Conservation (phyloP, 2,329 filamentous ascomycete species). For the Xylaria sp. region DNA sequence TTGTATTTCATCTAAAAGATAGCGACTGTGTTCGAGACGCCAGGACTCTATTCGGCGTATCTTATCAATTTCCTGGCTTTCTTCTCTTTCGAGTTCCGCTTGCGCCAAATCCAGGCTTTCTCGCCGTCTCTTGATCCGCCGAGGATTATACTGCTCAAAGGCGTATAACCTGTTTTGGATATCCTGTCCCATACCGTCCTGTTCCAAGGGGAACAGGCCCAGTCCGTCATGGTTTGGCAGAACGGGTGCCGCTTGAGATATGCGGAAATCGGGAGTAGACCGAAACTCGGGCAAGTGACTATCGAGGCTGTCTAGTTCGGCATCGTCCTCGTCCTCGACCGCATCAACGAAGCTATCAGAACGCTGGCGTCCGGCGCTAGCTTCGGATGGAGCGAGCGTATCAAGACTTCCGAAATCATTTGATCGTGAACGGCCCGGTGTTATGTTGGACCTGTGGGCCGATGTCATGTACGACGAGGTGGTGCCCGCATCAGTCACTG, state of each 20-base stretch:
- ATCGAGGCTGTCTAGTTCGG: constrained; percentile 91
- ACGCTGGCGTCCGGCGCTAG: constrained; percentile 58
- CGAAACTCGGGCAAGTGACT: constrained; percentile 91
- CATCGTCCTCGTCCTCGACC: constrained; percentile 68
- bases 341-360: constrained; percentile 54
- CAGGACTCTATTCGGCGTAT: constrained; percentile 89
- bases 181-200: constrained; percentile 62
- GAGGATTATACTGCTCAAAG: constrained; percentile 86
- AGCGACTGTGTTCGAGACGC: constrained; percentile 89
- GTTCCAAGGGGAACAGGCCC: constrained; percentile 80
- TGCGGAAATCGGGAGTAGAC: constrained; percentile 63
- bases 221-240: constrained; percentile 94
- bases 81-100: constrained; percentile 64
- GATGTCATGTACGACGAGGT: constrained; percentile 75
- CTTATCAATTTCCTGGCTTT: constrained; percentile 75
- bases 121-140: constrained; percentile 66
- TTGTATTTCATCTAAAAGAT: constrained; percentile 88
- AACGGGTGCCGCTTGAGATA: constrained; percentile 66
- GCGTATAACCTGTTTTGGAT: constrained; percentile 89
- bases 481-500: constrained; percentile 67
- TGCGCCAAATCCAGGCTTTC: constrained; percentile 65
- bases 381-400: constrained; percentile 71
- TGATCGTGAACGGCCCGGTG: constrained; percentile 75
- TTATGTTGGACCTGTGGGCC: constrained; percentile 71
- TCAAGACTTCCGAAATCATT: constrained; percentile 86